Evolutionary conservation across 805 yeast species (phyloP), one percentile per base, ranked within the genome.

Genomic region (Ogataea methanolica): DNA sequence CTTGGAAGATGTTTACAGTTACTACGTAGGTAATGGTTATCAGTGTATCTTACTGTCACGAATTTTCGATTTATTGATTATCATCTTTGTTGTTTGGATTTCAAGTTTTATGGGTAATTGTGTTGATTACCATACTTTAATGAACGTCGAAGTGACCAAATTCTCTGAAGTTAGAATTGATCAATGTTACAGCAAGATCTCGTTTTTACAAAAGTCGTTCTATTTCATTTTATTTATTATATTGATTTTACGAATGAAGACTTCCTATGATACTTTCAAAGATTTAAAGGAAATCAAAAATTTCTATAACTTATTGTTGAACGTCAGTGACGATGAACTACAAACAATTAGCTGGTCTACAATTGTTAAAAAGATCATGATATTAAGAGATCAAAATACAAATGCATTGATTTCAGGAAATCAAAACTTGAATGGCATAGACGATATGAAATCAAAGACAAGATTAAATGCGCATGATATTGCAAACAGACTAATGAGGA

Each of bases 401-500:
- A 91, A 90, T 66, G 89, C 94, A 6, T 68, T 80, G 21, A 78
- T 85, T 1, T 74, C 85, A 1, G 61, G 64, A 4, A 59, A 49
- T 26, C 54, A 58, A 48, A 49, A 60, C 47, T n/a, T 50, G 22
- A 46, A 53, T 31, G 56, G 53, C 21, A 70, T 72, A 9, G 73
- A 72, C 50, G 91, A 85, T 60, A 72, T 82, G 49, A 83, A 79
- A 50, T 81, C 90, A 1, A 86, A 85, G 58, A 79, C 81, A 44
- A 73, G 91, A 53, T 74, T 94, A 45, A 92, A 88, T 59, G 96
- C 98, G 4, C 97, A 91, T 64, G 94, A 85, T 58, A 88, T 94
- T 44, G 98, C 97, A 14, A 95, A 94, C 62, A 73, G 99, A 49
- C 86, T 94, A 47, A 91, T 94, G 99, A 74, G 99, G 50, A 88